Percentiles rank a stretch among this genome's conserved stretches.
phyloP scores from a whole-genome alignment of 2,329 filamentous ascomycete species.

The Pseudocercospora macadamiae region DNA sequence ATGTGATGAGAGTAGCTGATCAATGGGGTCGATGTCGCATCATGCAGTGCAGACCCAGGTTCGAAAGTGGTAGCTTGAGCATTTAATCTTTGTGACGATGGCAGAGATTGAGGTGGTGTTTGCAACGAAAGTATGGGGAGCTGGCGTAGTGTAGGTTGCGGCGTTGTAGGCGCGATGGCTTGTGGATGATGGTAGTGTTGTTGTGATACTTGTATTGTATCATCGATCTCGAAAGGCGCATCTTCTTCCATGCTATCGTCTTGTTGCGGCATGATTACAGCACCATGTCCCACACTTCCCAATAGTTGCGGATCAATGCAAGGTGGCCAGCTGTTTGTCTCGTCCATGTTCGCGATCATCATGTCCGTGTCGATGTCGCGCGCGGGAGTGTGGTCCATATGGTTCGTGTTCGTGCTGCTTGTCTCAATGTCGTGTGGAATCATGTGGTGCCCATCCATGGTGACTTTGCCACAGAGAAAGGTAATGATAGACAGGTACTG shows the following conservation, averaged over 20 bases:
- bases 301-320: neutral
- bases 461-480: too few relatives aligned
- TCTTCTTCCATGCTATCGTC: neutral
- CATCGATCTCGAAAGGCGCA: slow-evolving; percentile 1
- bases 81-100: neutral
- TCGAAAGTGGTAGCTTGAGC: neutral
- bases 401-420: too few relatives aligned
- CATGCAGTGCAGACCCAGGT: neutral
- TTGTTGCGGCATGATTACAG: neutral
- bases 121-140: neutral
- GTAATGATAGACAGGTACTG: too few relatives aligned
- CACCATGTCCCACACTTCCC: too few relatives aligned
- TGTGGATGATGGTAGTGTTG: too few relatives aligned
- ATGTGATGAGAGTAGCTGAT: neutral
- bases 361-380: neutral
- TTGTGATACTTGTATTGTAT: too few relatives aligned
- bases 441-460: too few relatives aligned
- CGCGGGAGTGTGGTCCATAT: neutral
- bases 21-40: too few relatives aligned
- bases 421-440: neutral
- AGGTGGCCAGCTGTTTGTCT: neutral
- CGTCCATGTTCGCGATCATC: neutral
- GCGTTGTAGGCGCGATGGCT: neutral
- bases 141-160: neutral
- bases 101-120: neutral